Base-by-base conservation (phyloP, 1,139 yeast genomes). In the Kurtzmaniella quercitrusa region DNA sequence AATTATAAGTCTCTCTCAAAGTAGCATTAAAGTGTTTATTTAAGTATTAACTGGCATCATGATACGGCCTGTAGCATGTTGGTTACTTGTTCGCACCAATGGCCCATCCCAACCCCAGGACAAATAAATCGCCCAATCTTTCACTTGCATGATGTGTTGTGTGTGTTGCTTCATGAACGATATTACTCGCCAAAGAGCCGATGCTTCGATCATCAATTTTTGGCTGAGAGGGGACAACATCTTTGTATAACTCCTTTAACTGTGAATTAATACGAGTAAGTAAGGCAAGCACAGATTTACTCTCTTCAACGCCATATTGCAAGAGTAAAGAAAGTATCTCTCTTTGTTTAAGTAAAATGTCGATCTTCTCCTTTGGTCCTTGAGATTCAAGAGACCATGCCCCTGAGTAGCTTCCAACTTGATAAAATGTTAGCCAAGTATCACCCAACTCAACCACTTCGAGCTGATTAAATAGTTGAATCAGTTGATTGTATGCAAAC, bases 41-140 rank as follows among this genome's bases (percentile, higher is more conserved):
- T 21, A 8, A 21, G 23, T 21, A 21, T 8, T 21, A 5, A 8
- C 8, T 4, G 8, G 8, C 4, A 21, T 21, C 8, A 21, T 21
- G 4, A 21, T 5, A 21, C 8, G 8, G n/a, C n/a, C n/a, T n/a
- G 23, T 21, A 5, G 15, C 15, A 27, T 27, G 5, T 19, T 31
- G 9, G 15, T 23, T 37, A 24, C 16, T 51, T 50, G 41, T 66
- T 70, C 3, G 85, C 85, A 4, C 85, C 85, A 48, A 80, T 77
- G 1, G 85, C 85, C 85, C 85, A 80, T 2, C 85, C 85, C 39
- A 80, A 60, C 1, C 85, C 85, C 33, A 79, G 70, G 1, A 76
- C 82, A 44, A 80, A 64, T 46, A 80, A 57, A 48, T 71, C 75
- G 5, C 81, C 73, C 7, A 79, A 51, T 53, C 75, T 78, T 44